phyloP scores from a whole-genome alignment of 345 rosid genomes.

The Linum tenue region DNA sequence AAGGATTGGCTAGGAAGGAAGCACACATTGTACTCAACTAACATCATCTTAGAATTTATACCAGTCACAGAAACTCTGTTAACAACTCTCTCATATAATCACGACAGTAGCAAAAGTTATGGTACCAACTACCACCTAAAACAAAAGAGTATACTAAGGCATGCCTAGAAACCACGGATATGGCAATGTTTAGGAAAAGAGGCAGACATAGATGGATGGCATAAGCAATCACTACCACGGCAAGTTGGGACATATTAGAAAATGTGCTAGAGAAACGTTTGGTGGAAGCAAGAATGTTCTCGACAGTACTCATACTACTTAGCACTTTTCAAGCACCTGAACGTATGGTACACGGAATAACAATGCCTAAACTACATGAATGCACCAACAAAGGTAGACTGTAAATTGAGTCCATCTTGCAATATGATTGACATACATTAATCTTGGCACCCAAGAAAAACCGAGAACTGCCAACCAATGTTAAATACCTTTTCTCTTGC shows the following conservation, averaged over 20 bases:
- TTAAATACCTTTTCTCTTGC: slow-evolving; percentile 61
- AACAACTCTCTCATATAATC: too few species aligned
- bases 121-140: not conserved
- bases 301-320: not conserved
- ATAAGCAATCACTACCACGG: not conserved
- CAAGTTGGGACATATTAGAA: not conserved
- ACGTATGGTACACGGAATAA: not conserved
- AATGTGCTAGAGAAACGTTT: not conserved
- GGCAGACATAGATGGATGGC: not conserved
- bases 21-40: too few species aligned
- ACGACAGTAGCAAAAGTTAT: not conserved
- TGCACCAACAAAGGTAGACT: not conserved
- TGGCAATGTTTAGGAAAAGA: not conserved
- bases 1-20: too few species aligned
- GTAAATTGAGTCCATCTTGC: not conserved
- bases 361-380: not conserved
- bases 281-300: not conserved
- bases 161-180: not conserved
- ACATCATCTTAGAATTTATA: too few species aligned
- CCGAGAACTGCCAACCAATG: slow-evolving; percentile 9
- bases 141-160: not conserved
- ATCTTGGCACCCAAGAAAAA: slow-evolving; percentile 1
- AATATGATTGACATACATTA: not conserved
- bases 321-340: not conserved
- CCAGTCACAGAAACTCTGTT: too few species aligned